Base-by-base conservation (phyloP, 371 early-diverging fungal genomes). In the Saksenaea vasiformis region DNA sequence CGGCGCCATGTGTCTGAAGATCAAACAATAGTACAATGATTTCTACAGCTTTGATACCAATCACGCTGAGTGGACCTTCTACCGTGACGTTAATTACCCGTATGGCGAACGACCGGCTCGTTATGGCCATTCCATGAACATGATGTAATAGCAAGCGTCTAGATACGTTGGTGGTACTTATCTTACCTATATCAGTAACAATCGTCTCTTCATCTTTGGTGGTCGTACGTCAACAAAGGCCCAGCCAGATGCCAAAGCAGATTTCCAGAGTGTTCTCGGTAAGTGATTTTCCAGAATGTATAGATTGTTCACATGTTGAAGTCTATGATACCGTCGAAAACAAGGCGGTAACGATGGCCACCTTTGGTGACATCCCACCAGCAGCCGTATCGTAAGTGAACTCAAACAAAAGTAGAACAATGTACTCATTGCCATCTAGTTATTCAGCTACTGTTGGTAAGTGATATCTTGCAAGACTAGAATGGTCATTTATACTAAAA, bases 171-270 rank as follows among this genome's bases (percentile, higher is more conserved):
- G 17, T 54, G 19, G 13, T 39, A 13, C 22, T 58, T 34, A 34
- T 19, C 13, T 27, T 37, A 22, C 9, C 53, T 5, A 35, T 34
- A 47, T 0, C 37, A 77, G 76, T 11, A 69, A 70, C 27, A 65
- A 69, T 24, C 76, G 74, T 53, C 31, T 81, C 10, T 78, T 81
- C 60, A 74, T 76, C 28, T 56, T 81, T 43, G 81, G 81, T 43
- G 81, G 81, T 17, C 47, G 68, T 17, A 67, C 67, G 13, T 68
- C 67, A 11, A 55, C 60, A 24, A 24, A 54, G 14, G 68, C 61
- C 43, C 36, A 64, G 9, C 44, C 47, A 11, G 69, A 62, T 68
- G 38, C 61, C 2, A 51, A 55, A 0, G 73, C 74, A 17, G 81
- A 74, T 36, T 81, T 78, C 37, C 57, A 51, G 38, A 81, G 77